phyloP scores from a whole-genome alignment of 2,329 filamentous ascomycete genomes.

The Penicillium sp. region DNA sequence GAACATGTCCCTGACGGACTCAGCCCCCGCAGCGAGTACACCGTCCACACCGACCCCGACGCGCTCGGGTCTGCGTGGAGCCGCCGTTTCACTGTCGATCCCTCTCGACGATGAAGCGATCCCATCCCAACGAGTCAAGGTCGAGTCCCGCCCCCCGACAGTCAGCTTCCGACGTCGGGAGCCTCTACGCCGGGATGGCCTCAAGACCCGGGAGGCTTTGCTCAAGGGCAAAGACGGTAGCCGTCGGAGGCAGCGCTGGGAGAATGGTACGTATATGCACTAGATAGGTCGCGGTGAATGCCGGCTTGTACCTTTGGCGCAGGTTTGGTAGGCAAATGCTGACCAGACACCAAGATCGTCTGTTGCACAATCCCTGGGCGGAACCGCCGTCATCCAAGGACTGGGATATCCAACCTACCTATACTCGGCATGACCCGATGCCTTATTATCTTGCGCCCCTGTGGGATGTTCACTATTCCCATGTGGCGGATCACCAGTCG shows the following conservation, averaged over 20 bases:
- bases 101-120: slow-evolving; percentile 63
- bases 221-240: slow-evolving; percentile 90
- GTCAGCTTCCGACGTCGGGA: slow-evolving; percentile 53
- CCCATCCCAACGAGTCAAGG: slow-evolving; percentile 30
- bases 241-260: slow-evolving; percentile 82
- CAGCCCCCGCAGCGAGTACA: slow-evolving; percentile 28
- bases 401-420: slow-evolving; percentile 78
- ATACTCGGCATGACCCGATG: slow-evolving; percentile 68
- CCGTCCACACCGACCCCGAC: slow-evolving; percentile 55
- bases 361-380: slow-evolving; percentile 81
- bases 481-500: slow-evolving; percentile 37
- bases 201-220: slow-evolving; percentile 68
- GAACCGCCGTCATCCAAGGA: slow-evolving; percentile 79
- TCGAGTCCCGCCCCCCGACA: slow-evolving; percentile 31
- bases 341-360: slow-evolving; percentile 61
- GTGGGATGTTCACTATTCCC: slow-evolving; percentile 66
- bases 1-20: slow-evolving; percentile 34
- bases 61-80: slow-evolving; percentile 48
- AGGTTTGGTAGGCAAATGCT: slow-evolving; percentile 17
- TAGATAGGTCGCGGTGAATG: background rate
- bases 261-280: slow-evolving; percentile 68
- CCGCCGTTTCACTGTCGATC: slow-evolving; percentile 66
- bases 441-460: slow-evolving; percentile 86
- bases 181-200: slow-evolving; percentile 58
- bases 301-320: background rate